Base-by-base conservation (phyloP, 345 rosid genomes). In the Arabidopsis thaliana region DNA sequence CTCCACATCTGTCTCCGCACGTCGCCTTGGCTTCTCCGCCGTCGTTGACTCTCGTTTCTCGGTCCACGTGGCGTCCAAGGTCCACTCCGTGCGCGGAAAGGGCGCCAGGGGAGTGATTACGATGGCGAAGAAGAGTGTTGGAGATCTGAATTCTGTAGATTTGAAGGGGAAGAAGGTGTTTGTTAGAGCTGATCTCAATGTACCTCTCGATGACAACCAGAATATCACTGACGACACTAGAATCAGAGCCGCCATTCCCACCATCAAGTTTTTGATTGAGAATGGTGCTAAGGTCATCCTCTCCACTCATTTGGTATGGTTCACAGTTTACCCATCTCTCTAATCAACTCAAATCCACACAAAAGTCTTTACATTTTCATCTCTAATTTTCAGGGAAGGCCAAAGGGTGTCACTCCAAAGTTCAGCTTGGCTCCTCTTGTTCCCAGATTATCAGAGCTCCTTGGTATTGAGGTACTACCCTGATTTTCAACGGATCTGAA, bases 381-480 rank as follows among this genome's bases (percentile, higher is more conserved):
- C 20, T 16, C 20, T n/a, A 22, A 45, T 46, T 84, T 83, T 48
- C 89, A 91, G 97, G 98, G 98, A 45, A 91, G 98, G 28, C 98
- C 98, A 13, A 93, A 93, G 85, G 98, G 98, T 77, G 93, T 89
- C 22, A 91, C 96, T 10, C 96, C 98, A 16, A 93, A 93, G 78
- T 93, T 86, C 83, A 93, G 98, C 76, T 86, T 93, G 87, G 83
- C 90, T 85, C 98, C 98, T 81, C 92, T 93, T 62, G 97, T 88
- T 48, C 97, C 93, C 6, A 87, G 98, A 70, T 78, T 93, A 20
- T 90, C 97, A 59, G 93, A 91, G 80, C 93, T 89, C 59, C 97
- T 93, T 70, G 98, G 91, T 42, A 71, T 88, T 5, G 83, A 91
- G 95, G 51, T 46, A 46, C n/a, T 5, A 7, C 2, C 50, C 2